Conservation (phyloP, 352 stramenopile genomes). For the Phytophthora vignae region DNA sequence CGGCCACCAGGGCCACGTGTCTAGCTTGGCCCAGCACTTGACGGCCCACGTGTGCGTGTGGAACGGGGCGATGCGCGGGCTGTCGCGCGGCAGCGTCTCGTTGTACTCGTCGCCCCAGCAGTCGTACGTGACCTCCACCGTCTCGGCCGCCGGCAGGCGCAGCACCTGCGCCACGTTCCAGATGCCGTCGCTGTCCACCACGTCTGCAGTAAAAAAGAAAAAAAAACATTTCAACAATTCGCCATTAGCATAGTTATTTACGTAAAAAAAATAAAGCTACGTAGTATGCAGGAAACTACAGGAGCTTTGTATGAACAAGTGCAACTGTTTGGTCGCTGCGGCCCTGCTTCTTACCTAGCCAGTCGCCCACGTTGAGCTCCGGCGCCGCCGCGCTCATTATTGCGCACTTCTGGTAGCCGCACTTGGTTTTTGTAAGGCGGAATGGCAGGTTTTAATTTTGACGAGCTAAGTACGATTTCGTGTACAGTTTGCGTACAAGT, state of each 20-base stretch:
- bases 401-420: conserved; percentile 1
- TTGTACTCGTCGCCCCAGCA: conserved; percentile 71
- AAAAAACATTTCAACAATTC: neutral
- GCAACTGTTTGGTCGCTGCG: neutral
- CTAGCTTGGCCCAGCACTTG: conserved; percentile 80
- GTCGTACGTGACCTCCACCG: conserved; percentile 58
- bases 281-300: neutral
- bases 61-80: conserved; percentile 66
- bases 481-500: neutral
- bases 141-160: conserved; percentile 23
- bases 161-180: conserved; percentile 72
- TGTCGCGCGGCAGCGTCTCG: conserved; percentile 55
- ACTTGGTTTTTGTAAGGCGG: conserved; percentile 8
- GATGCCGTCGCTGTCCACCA: conserved; percentile 63
- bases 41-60: conserved; percentile 75
- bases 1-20: conserved; percentile 78
- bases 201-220: conserved; percentile 41
- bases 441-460: too few species aligned
- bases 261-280: too few species aligned
- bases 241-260: too few species aligned
- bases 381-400: conserved; percentile 20
- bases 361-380: conserved; percentile 40
- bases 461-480: conserved; percentile 7
- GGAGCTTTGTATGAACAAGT: conserved; percentile 8
- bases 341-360: conserved; percentile 44